These are phyloP conservation scores for Aspergillus ellipticus DNA, from an alignment of 495 filamentous ascomycete species.

Conservation along the genomic window DNA sequence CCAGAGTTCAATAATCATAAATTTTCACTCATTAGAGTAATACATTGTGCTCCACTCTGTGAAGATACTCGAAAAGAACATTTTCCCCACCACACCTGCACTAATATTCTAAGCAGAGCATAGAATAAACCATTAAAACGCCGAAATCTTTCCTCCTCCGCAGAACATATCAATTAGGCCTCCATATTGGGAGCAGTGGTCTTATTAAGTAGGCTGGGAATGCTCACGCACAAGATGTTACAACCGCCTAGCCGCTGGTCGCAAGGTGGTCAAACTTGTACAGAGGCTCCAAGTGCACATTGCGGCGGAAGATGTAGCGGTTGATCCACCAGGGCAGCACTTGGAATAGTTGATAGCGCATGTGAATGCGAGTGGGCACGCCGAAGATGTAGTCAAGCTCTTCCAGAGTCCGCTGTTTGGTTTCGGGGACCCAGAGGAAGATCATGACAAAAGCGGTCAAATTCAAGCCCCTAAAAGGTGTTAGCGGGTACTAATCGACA, in stretches of 20 bases:
- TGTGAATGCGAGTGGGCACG: constrained; percentile 61
- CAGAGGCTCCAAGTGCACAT: constrained; percentile 55
- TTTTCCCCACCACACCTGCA: neutral
- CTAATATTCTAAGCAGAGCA: neutral
- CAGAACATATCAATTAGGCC: neutral
- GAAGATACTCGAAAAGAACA: neutral
- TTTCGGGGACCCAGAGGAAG: constrained; percentile 74
- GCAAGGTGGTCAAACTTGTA: constrained; percentile 55
- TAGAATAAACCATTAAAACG: neutral
- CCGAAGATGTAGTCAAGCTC: constrained; percentile 84
- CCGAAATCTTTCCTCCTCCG: neutral
- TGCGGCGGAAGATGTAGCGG: constrained; percentile 58
- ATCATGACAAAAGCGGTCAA: constrained; percentile 65
- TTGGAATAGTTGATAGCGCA: constrained; percentile 58
- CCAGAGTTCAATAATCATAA: neutral
- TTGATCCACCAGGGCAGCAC: constrained; percentile 69
- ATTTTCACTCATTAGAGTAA: constrained; percentile 1
- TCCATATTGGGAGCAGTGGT: neutral
- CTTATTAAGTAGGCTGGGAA: neutral
- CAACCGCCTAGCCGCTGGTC: neutral
- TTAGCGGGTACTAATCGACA: constrained; percentile 3
- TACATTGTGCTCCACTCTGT: neutral
- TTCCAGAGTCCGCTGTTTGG: constrained; percentile 75
- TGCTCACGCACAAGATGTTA: neutral
- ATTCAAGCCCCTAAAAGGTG: constrained; percentile 55